Evolutionary conservation across 352 stramenopile genomes (phyloP), one percentile per base, ranked within the genome.

Genomic region (Phytopythium delawarense): DNA sequence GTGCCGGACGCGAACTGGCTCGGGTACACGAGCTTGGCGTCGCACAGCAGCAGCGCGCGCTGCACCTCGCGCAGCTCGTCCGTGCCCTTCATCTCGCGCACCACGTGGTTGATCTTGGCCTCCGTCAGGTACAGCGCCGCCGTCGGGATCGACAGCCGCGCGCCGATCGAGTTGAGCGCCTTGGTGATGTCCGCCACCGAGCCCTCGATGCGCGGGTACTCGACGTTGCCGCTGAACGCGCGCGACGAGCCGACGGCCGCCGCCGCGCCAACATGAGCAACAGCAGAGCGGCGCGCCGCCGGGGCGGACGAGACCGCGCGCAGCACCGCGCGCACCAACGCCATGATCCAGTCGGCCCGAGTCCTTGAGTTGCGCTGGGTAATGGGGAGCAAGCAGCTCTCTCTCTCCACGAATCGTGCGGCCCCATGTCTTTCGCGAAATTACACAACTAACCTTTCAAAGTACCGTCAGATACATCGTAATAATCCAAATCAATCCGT

Each of bases 41-140:
- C 86, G 61, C 81, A 91, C 42, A 92, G 71, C 64, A 92, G 69
- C 61, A 94, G 68, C 66, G 78, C 79, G 58, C 80, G 76, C 45
- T 91, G 84, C 59, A 92, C 86, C 55, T 89, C 66, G 44, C 66
- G 57, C 25, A 92, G 64, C 61, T 94, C 85, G 18, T 92, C 80
- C 42, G 74, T 66, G 52, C 78, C 81, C 74, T 92, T 82, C 74
- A 91, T 89, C 64, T 88, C 81, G 63, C 85, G 85, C 65, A 92
- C 83, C 25, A 94, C 74, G 62, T 87, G 81, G 67, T 94, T 80
- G 64, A 94, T 72, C 77, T 94, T 94, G n/a, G 77, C 74, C 61
- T 76, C 72, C 69, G 85, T 91, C 57, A 94, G 77, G 72, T 94
- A 92, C 23, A 89, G 73, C 58, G 85, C 74, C 20, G 82, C 84